Base-by-base conservation (phyloP, 352 stramenopile genomes). In the Phytopythium sindhum region DNA sequence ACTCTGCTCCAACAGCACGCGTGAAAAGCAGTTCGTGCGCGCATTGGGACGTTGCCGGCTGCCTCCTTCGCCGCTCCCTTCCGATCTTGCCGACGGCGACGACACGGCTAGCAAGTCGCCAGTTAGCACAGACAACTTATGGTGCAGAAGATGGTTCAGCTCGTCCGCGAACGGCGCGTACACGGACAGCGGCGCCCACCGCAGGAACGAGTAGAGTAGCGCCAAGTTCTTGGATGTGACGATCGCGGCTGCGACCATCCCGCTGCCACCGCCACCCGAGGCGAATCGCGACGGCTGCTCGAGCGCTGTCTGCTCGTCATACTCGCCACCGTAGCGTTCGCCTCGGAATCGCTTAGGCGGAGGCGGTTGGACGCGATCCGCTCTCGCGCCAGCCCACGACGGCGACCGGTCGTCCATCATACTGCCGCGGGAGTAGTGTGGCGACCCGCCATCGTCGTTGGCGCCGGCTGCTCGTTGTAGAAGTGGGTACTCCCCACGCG, bases 221-320 rank as follows among this genome's bases (percentile, higher is more conserved):
- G 77, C 73, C 58, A 91, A 63, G 64, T 89, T 89, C 67, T 87
- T 88, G 7, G 78, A 83, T 12, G 77, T 66, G 2, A 69, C 69
- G n/a, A 88, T 74, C 1, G 67, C 57, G 10, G 53, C 12, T 4
- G 62, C 42, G 68, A 21, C 4, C 31, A 11, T 31, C 10, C 24
- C 21, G 35, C 6, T 39, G 51, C 8, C 57, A 60, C 42, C 23
- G 28, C 21, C 50, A 12, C 3, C 33, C 44, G n/a, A 29, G 7
- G 7, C 21, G n/a, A 17, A 10, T 10, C n/a, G 44, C 10, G 44
- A 24, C 37, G 28, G 23, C 28, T 54, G 60, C 19, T 58, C 45
- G 53, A 19, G 29, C 26, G 15, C 19, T 21, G 21, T 9, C 11
- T 7, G 53, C 24, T 56, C 50, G 26, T 29, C 44, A n/a, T 51